Evolutionary conservation across 352 stramenopile species (phyloP), one percentile per base, ranked within the genome.

Genomic region (Pythium monospermum): DNA sequence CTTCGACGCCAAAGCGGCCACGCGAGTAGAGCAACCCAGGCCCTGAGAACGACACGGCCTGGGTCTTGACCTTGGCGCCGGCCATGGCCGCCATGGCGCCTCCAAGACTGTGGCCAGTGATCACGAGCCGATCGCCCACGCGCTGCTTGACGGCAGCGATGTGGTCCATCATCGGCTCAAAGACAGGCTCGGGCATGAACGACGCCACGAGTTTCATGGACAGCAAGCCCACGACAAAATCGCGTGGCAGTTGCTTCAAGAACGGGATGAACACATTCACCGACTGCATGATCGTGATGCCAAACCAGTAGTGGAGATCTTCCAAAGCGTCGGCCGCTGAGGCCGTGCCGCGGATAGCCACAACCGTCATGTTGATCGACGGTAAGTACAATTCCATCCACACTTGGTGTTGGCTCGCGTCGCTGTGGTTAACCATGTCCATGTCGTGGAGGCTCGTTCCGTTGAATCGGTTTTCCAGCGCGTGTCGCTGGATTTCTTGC

Each of bases 301-400:
- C 84, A 37, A 94, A 92, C 82, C 84, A 92, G 52, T 74, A 94
- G 59, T 94, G 82, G 18, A 94, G 64, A 44, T 94, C 84, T 41
- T 94, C 82, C 27, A 94, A 77, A 18, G 80, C 84, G 40, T 94
- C 84, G 0, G 81, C 85, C 13, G 76, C 83, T 8, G 83, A 91
- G 23, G 83, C 83, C 27, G 83, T 94, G 47, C 83, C 81, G 31
- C 83, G 77, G 43, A 94, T 77, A 0, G 82, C 83, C 22, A 94
- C 70, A 30, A 94, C 79, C 18, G 83, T 94, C 66, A 91, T 84
- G 71, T 91, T 92, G 56, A 89, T 79, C 2, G 62, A 69, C 16
- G 75, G 73, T 50, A 94, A 94, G 62, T 74, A 91, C 40, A 92
- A 68, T 60, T 94, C 81, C 38, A 87, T 70, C 83, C 83, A 94